Evolutionary conservation across 2,329 filamentous ascomycete species (phyloP), one percentile per base, ranked within the genome.

Genomic region (Pestalotiopsis sp.): DNA sequence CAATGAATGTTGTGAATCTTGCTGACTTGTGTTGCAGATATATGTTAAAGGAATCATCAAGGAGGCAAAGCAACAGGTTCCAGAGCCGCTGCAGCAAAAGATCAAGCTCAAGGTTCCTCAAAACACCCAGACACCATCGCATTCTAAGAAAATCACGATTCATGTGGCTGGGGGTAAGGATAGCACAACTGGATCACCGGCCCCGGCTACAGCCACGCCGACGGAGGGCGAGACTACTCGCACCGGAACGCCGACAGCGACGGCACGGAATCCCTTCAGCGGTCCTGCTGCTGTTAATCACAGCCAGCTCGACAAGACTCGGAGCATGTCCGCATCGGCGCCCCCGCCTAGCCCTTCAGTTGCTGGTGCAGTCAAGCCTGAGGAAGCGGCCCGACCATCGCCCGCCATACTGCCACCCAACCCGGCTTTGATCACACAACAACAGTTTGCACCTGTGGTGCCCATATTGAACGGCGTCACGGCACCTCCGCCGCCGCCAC

Each of bases 41-140:
- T 86, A 89, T 75, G 95, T 97, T 77, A 84, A 88, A 65, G 84
- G 87, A 56, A 85, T 92, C 67, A 80, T 97, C 45, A 88, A 88
- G 71, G 87, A 93, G 75, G 94, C 93, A 11, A 94, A 92, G 78
- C 86, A 86, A 61, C 86, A 86, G 68, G 92, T 95, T 20, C 85
- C 88, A 63, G 92, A 96, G 78, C 92, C 93, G 14, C 83, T 87
- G 1, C 89, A 91, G 74, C 89, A 92, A 45, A 94, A 93, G 76
- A 92, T 97, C 75, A 97, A 94, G 80, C 85, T 97, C 68, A 95
- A 93, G 78, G 87, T 94, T 76, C 84, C 87, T 4, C 80, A 83
- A 58, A 79, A 79, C 27, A 76, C 79, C 38, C 84, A 87, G 38
- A 81, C 82, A 11, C 79, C 86, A 0, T 73, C 73, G 56, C 74